Evolutionary conservation across 2,329 filamentous ascomycete species (phyloP).

Genomic region (Calonectria multiphialidica): DNA sequence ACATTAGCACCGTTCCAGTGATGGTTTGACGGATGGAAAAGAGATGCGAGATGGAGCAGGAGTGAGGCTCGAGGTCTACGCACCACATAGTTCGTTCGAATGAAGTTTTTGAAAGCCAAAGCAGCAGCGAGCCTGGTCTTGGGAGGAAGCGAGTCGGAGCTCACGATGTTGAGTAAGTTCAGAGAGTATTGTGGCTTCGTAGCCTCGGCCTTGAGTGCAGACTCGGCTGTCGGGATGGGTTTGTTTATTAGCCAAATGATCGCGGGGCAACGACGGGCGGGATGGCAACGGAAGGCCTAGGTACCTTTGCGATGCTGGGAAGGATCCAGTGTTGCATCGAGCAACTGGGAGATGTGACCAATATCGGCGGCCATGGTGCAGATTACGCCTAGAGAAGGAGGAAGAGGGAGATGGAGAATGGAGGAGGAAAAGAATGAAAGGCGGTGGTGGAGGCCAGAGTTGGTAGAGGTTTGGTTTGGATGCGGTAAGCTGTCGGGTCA

Average conservation of each 20-base stretch:
- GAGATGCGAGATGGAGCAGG: conserved; percentile 7
- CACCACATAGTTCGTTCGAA: conserved; percentile 91
- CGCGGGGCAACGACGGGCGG: conserved; percentile 43
- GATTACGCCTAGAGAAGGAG: conserved; percentile 33
- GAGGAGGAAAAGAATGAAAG: conserved; percentile 22
- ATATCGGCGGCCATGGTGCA: conserved; percentile 69
- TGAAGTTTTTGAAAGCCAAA: conserved; percentile 98
- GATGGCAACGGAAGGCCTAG: conserved; percentile 44
- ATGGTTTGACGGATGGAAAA: conserved; percentile 21
- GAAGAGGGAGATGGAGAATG: conserved; percentile 19
- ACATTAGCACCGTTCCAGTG: conserved; percentile 33
- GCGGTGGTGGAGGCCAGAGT: conserved; percentile 33
- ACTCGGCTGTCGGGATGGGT: conserved; percentile 74
- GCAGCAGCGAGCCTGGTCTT: conserved; percentile 90
- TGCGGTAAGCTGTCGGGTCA: conserved; percentile 35
- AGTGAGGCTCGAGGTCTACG: conserved; percentile 45
- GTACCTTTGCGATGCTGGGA: conserved; percentile 89
- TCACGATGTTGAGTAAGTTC: conserved; percentile 89
- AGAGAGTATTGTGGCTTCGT: conserved; percentile 89
- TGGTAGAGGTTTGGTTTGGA: conserved; percentile 33
- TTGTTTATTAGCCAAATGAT: conserved; percentile 52
- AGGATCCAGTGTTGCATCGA: conserved; percentile 92
- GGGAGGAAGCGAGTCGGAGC: conserved; percentile 75
- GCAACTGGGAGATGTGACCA: conserved; percentile 79
- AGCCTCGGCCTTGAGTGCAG: conserved; percentile 82